Evolutionary conservation across 306 rosid species (phyloP), one percentile per base, ranked within the genome.

Genomic region (Sophora flavescens): DNA sequence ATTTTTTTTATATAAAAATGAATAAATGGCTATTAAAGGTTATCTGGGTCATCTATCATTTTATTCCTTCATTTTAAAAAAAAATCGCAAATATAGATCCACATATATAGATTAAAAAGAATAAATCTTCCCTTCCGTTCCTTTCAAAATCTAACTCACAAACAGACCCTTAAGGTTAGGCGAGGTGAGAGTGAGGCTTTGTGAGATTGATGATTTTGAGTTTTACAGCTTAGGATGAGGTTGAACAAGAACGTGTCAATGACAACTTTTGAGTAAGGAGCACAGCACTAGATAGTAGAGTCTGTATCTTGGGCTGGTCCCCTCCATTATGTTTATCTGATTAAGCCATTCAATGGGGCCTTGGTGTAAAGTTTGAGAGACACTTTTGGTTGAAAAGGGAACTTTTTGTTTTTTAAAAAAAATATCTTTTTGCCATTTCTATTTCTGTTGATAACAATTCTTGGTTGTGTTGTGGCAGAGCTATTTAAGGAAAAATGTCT

Each of bases 331-430:
- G 78, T 68, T 81, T 50, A 61, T 82, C 57, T 51, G 85, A 88
- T 68, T 80, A 75, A 70, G 86, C 72, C 73, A 80, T 70, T 72
- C 28, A 32, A 85, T 90, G 96, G 96, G 96, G 65, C 93, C 96
- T 86, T 82, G 75, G 51, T 84, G 10, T 57, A 78, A 69, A 89
- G 89, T 88, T 89, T 79, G 73, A 69, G 75, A 76, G 76, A 45
- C 71, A 65, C 79, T 48, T 87, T 53, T 78, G 58, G 63, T 71
- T 68, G 32, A 76, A 89, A 82, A 87, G 45, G 35, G 67, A 71
- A 26, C 64, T 33, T 63, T 77, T 86, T 80, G 30, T 13, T 41
- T 50, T 84, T 70, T 81, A 54, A 16, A 58, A 22, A 41, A 22
- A 22, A 65, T 52, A 36, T 75, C 61, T 70, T 48, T 83, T 47